Evolutionary conservation across 208 protist genomes (phyloP), one percentile per base, ranked within the genome.

Genomic region (Leptomonas pyrrhocoris): DNA sequence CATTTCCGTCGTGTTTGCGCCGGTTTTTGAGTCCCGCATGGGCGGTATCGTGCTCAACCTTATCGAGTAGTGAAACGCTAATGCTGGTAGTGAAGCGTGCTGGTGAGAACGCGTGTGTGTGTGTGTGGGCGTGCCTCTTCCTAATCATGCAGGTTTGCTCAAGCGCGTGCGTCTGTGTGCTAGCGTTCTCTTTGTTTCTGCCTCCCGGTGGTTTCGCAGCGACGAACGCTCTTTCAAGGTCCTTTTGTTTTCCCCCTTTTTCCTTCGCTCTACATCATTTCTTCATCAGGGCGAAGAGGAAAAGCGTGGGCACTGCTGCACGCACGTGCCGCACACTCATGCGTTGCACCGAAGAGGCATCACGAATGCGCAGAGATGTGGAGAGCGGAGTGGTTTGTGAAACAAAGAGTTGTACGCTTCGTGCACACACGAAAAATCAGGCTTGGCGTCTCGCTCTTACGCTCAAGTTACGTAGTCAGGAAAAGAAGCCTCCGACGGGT

Each of bases 1-100:
- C 67, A 97, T 98, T 60, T 95, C 96, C 23, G 92, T 98, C 43
- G 96, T 98, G 30, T 95, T 98, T 42, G 92, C 90, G 12, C 94
- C 94, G 25, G 84, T 94, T 45, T 81, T 94, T 43, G 83, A 93
- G 77, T 93, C 87, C 49, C 78, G 81, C 71, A 81, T 93, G 65
- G 90, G 90, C 59, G 90, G 90, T 19, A 73, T 95, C 36, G 30
- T 92, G 38, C 70, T 95, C 40, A 51, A 57, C 12, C 38, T 85
- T 6, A 76, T 90, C 62, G 84, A 90, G 79, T 90, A 85, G 58
- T 59, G 31, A 30, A 8, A 48, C 6, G 11, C 4, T 27, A 74
- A 74, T 13, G 11, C 13, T 57, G 46, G 55, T n/a, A 54, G 43
- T 31, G 54, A 59, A 45, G 4, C n/a, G 23, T 59, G 11, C 54